A percentile compares a stretch with the other conserved stretches of the same genome.
These are phyloP conservation scores for Pyricularia sp. DNA, from an alignment of 2,329 filamentous ascomycete species.

Conservation along the genomic window DNA sequence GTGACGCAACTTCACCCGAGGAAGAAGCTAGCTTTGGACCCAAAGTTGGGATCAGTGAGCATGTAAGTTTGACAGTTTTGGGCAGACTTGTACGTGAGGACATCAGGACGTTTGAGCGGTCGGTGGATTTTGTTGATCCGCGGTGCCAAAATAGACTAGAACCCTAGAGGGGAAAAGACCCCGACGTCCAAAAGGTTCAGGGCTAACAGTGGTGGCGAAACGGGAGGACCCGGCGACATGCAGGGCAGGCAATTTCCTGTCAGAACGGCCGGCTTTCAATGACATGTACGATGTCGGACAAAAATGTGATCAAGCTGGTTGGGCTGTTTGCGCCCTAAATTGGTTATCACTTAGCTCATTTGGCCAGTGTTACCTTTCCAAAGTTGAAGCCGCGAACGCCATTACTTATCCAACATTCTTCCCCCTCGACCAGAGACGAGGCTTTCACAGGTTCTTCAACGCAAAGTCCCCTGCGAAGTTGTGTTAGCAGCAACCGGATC, in stretches of 20 bases:
- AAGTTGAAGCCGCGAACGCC: constrained; percentile 70
- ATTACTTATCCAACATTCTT: constrained; percentile 83
- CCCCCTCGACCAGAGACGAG: constrained; percentile 56
- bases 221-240: neutral
- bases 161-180: neutral
- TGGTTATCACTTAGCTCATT: neutral
- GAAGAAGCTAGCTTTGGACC: neutral
- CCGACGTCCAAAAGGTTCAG: neutral
- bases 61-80: neutral
- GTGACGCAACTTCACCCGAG: neutral
- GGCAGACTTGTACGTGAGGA: neutral
- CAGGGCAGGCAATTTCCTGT: neutral
- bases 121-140: neutral
- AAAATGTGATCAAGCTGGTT: neutral
- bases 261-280: neutral
- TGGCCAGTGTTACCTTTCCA: constrained; percentile 27
- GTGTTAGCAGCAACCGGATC: neutral
- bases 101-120: neutral
- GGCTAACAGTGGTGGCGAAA: neutral
- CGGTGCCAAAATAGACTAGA: neutral
- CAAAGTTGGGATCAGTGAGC: neutral
- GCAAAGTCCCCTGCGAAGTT: constrained; percentile 42
- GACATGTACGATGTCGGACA: neutral
- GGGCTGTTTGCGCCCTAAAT: neutral
- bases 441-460: constrained; percentile 53